A percentile compares a stretch with the other conserved stretches of the same genome.
phyloP scores from a whole-genome alignment of 495 filamentous ascomycete genomes.

The Immersiella caudata region DNA sequence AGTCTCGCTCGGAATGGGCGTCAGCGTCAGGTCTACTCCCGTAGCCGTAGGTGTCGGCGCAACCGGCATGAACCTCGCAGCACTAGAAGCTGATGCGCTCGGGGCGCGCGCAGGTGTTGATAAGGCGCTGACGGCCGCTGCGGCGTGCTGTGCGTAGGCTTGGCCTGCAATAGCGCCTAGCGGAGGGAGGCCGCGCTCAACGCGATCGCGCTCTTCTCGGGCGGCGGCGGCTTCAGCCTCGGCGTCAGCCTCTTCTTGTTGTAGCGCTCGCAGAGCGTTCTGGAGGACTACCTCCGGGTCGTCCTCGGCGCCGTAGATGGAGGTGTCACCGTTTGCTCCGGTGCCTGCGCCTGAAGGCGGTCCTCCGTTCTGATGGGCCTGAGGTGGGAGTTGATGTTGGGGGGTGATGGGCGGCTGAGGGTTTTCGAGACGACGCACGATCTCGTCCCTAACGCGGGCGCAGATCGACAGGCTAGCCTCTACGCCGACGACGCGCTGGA shows the following conservation, averaged over 20 bases:
- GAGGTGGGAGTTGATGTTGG: slow-evolving; percentile 25
- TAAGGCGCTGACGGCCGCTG: slow-evolving; percentile 32
- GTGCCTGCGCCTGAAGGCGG: neutral
- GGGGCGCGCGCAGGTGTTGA: slow-evolving; percentile 29
- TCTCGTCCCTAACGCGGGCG: slow-evolving; percentile 54
- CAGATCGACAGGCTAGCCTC: slow-evolving; percentile 50
- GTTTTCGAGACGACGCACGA: slow-evolving; percentile 47
- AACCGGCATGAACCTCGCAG: slow-evolving; percentile 28
- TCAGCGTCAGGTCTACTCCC: slow-evolving; percentile 48
- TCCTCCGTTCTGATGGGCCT: neutral
- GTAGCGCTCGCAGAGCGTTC: slow-evolving; percentile 51
- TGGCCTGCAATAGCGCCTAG: slow-evolving; percentile 37
- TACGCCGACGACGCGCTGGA: slow-evolving; percentile 51
- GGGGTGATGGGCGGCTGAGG: slow-evolving; percentile 31
- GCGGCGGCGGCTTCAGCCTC: slow-evolving; percentile 49
- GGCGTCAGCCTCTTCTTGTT: slow-evolving; percentile 54
- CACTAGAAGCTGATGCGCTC: neutral
- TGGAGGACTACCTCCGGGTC: slow-evolving; percentile 55
- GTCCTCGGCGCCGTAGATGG: slow-evolving; percentile 40
- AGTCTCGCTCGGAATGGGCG: slow-evolving; percentile 50
- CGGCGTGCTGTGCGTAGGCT: slow-evolving; percentile 39
- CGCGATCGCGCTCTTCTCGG: slow-evolving; percentile 49
- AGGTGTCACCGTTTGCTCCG: slow-evolving; percentile 25
- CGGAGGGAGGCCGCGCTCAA: slow-evolving; percentile 46
- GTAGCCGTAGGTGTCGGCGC: slow-evolving; percentile 8